These are phyloP conservation scores for Paraconiothyrium sp. DNA, from an alignment of 2,329 filamentous ascomycete genomes.

Conservation along the genomic window DNA sequence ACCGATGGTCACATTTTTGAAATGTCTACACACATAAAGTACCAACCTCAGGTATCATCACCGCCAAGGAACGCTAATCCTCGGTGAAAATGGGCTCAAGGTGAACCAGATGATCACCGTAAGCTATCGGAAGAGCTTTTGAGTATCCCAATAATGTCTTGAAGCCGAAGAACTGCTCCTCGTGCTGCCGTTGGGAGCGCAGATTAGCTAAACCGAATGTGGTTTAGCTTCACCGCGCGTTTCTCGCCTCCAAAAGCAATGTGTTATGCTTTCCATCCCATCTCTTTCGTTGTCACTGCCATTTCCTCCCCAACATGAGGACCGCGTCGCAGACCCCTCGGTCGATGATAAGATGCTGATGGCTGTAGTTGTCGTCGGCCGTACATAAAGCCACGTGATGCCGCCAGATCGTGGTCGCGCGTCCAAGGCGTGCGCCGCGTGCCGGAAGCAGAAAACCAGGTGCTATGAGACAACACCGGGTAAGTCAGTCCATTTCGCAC, in stretches of 20 bases:
- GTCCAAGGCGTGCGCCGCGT: conserved; percentile 50
- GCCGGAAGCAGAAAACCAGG: conserved; percentile 55
- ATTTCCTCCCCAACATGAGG: background rate
- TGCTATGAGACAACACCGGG: conserved; percentile 50
- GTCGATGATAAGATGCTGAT: background rate
- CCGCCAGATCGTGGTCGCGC: conserved; percentile 35
- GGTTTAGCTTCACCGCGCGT: background rate
- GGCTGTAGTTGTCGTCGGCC: background rate
- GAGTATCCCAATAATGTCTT: background rate
- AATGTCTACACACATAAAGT: no score
- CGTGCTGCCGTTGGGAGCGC: background rate
- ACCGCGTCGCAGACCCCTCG: background rate
- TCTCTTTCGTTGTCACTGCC: background rate
- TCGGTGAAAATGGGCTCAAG: no score
- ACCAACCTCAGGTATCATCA: no score
- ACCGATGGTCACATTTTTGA: no score
- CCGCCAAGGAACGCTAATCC: no score
- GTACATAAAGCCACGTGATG: conserved; percentile 19
- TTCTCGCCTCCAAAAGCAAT: background rate
- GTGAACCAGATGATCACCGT: no score
- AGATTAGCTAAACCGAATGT: background rate
- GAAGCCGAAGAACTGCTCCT: background rate
- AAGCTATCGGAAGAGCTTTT: no score
- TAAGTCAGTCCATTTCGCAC: background rate
- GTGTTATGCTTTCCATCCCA: background rate